Base-by-base conservation (phyloP, 352 stramenopile species). In the Phytophthora litchii region DNA sequence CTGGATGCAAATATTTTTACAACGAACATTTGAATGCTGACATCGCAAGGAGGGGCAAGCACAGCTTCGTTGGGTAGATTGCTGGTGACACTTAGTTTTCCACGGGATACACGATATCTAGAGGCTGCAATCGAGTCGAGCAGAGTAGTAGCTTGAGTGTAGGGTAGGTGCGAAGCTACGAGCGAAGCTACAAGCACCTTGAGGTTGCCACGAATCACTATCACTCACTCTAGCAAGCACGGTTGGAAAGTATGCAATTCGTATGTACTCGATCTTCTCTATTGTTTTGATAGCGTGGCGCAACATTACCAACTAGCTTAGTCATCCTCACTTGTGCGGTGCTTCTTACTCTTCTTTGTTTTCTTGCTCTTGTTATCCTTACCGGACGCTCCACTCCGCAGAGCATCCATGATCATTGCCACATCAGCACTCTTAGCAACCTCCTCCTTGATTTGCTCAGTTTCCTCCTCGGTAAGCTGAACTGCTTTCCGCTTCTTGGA, bases 341-440 rank as follows among this genome's bases (percentile, higher is more conserved):
- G 59, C 46, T 81, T 83, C 49, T 79, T 83, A 41, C 48, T 79
- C 29, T 78, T 78, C 47, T 84, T 86, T 23, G 38, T 64, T 54
- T 77, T 83, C 36, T 79, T 79, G 19, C 60, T 74, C 53, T 70
- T 74, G 37, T 78, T 80, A 35, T 68, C 53, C 38, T 68, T 70
- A 44, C 45, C 60, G 27, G 54, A 60, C 35, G 45, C 50, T 0
- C 71, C 60, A 43, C 54, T 64, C n/a, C 78, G 77, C 44, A 91
- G 67, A 17, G 70, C 80, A 45, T 82, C 78, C 77, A 91, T 83
- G 60, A 91, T 91, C 40, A 72, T 74, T 14, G 72, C 50, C n/a
- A 91, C 72, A 43, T 91, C 82, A 7, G 76, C 76, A 62, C 63
- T 80, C 0, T 64, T 71, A 19, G 65, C 70, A 34, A 64, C 67